Percentiles rank a stretch among this genome's conserved stretches.
Conservation (phyloP, 306 rosid genomes). For the Acacia melanoxylon region DNA sequence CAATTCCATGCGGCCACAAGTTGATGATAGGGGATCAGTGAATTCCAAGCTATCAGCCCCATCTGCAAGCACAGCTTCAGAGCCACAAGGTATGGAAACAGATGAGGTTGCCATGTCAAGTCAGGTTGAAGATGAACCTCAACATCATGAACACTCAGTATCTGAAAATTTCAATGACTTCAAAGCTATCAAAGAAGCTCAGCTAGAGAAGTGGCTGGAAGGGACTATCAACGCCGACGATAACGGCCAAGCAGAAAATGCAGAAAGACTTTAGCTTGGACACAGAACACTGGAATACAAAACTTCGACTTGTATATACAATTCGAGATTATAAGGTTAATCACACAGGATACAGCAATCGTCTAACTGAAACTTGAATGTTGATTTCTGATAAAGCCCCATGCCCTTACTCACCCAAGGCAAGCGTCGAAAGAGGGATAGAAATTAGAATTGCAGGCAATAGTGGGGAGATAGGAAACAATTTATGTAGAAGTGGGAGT, state of each 20-base stretch:
- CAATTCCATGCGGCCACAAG: constrained; percentile 65
- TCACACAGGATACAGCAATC: neutral
- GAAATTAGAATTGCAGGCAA: neutral
- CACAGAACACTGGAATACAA: neutral
- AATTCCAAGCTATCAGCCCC: constrained; percentile 23
- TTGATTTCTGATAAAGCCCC: neutral
- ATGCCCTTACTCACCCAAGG: neutral
- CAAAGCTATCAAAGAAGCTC: constrained; percentile 77
- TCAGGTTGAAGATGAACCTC: constrained; percentile 50
- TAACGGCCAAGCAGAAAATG: constrained; percentile 27
- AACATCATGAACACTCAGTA: constrained; percentile 33
- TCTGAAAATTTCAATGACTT: constrained; percentile 64
- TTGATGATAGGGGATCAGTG: constrained; percentile 39
- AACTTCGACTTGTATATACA: constrained; percentile 28
- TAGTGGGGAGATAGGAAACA: neutral
- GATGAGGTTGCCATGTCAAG: constrained; percentile 67
- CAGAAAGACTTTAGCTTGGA: constrained; percentile 38
- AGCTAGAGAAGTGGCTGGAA: constrained; percentile 79
- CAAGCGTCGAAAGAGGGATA: neutral
- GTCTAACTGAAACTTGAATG: neutral
- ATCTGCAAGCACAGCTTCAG: constrained; percentile 43
- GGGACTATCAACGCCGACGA: constrained; percentile 44
- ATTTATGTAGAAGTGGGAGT: neutral
- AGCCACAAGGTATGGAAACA: constrained; percentile 51
- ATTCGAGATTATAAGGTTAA: constrained; percentile 11